Evolutionary conservation across 495 filamentous ascomycete genomes (phyloP).

Genomic region (Lindgomyces ingoldianus): DNA sequence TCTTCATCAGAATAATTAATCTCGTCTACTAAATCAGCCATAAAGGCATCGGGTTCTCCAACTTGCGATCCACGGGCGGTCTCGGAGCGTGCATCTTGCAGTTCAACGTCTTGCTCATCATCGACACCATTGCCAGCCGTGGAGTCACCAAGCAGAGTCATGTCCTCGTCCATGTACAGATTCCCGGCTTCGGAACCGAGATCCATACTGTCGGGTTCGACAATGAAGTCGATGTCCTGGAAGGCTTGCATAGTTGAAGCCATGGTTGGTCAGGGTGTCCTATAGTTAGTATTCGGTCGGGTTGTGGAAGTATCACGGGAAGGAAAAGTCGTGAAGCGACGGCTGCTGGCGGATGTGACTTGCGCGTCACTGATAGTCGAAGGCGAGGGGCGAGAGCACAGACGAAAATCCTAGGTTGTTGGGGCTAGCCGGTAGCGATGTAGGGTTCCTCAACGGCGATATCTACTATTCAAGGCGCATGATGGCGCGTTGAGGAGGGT

Average conservation of each 20-base stretch:
- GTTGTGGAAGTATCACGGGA: too few relatives aligned
- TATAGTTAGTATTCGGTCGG: neutral
- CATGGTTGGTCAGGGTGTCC: neutral
- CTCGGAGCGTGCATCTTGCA: constrained; percentile 50
- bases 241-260: neutral
- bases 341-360: neutral
- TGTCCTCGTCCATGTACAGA: constrained; percentile 58
- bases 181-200: constrained; percentile 52
- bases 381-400: too few relatives aligned
- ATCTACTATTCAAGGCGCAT: neutral
- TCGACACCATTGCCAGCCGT: constrained; percentile 45
- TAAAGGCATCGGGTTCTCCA: constrained; percentile 37
- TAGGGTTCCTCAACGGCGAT: too few relatives aligned
- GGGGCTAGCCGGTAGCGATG: too few relatives aligned
- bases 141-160: constrained; percentile 75
- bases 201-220: constrained; percentile 53
- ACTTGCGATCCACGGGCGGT: constrained; percentile 41
- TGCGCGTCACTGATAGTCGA: too few relatives aligned
- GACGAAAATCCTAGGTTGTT: too few relatives aligned
- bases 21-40: constrained; percentile 47
- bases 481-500: neutral
- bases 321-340: too few relatives aligned
- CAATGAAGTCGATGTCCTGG: constrained; percentile 28
- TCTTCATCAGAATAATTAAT: constrained; percentile 44
- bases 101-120: constrained; percentile 64